These are phyloP conservation scores for Trematosphaeria pertusa DNA, from an alignment of 2,329 filamentous ascomycete species.

Conservation along the genomic window DNA sequence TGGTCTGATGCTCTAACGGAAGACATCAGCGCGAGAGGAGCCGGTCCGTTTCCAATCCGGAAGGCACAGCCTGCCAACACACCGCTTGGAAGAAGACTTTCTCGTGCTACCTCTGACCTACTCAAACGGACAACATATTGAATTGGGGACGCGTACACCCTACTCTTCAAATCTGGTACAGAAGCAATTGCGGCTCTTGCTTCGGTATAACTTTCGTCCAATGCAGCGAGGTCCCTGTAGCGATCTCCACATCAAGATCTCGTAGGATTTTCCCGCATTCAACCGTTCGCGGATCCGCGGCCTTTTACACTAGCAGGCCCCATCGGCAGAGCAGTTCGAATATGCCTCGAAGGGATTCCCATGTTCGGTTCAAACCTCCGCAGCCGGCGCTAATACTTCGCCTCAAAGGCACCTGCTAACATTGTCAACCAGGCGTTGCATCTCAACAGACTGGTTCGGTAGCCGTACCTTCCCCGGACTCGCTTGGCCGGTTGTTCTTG, in stretches of 20 bases:
- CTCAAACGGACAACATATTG: conserved; percentile 7
- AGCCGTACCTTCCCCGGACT: conserved; percentile 11
- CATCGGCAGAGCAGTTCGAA: too few species aligned
- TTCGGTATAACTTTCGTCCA: conserved; percentile 9
- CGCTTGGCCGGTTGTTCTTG: conserved; percentile 18
- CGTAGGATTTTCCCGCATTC: conserved; percentile 33
- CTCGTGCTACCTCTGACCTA: too few species aligned
- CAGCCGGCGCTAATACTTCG: too few species aligned
- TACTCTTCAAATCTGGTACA: conserved; percentile 10
- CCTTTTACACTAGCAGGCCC: neutral
- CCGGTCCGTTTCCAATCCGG: neutral
- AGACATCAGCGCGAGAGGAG: neutral
- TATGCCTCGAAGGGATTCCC: too few species aligned
- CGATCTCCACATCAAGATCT: conserved; percentile 22
- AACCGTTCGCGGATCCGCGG: conserved; percentile 25
- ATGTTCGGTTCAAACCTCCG: too few species aligned
- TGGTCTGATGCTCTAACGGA: neutral
- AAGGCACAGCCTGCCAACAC: neutral
- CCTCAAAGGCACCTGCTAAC: neutral
- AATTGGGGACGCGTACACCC: conserved; percentile 35
- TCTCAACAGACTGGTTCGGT: conserved; percentile 5
- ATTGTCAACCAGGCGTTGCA: neutral
- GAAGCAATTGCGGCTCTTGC: conserved; percentile 1
- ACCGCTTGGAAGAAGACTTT: too few species aligned
- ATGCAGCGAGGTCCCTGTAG: conserved; percentile 8